Percentiles rank a stretch among this genome's conserved stretches.
phyloP scores from a whole-genome alignment of 2,329 filamentous ascomycete genomes.

The Teratosphaeria destructans region DNA sequence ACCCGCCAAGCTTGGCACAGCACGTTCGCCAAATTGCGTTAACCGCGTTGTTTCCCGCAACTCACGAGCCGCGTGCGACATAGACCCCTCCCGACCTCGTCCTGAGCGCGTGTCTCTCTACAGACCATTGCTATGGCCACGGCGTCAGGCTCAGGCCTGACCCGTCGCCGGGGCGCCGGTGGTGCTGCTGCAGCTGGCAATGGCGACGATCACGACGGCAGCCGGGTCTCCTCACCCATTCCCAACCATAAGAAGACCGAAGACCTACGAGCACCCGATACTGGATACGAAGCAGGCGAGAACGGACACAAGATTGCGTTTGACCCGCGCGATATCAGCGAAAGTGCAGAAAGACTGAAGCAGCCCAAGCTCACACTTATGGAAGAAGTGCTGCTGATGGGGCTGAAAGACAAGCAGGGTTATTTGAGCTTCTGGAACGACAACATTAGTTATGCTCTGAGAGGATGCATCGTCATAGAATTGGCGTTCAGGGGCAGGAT shows the following conservation, averaged over 20 bases:
- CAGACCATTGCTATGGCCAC: constrained; percentile 42
- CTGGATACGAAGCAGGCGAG: constrained; percentile 78
- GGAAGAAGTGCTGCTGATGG: constrained; percentile 93
- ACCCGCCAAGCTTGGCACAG: background rate
- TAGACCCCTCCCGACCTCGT: background rate
- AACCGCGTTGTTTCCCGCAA: background rate
- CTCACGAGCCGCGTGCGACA: background rate
- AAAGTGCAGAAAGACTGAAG: constrained; percentile 91
- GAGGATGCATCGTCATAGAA: constrained; percentile 97
- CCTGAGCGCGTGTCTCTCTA: background rate
- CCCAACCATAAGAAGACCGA: constrained; percentile 51
- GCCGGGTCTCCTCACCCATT: constrained; percentile 55
- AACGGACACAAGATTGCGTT: constrained; percentile 99
- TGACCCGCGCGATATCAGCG: constrained; percentile 92
- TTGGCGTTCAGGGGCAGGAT: constrained; percentile 90
- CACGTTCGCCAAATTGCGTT: background rate
- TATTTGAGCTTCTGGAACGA: constrained; percentile 99
- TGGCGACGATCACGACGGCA: constrained; percentile 51
- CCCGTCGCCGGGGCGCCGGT: constrained; percentile 56
- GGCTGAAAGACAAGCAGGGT: constrained; percentile 97
- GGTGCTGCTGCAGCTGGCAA: constrained; percentile 42
- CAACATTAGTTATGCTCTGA: constrained; percentile 95
- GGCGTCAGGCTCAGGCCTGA: constrained; percentile 65
- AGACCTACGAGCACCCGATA: constrained; percentile 48
- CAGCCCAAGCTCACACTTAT: constrained; percentile 97